Conservation (phyloP, 2,329 filamentous ascomycete species). For the Xylaria sp. region DNA sequence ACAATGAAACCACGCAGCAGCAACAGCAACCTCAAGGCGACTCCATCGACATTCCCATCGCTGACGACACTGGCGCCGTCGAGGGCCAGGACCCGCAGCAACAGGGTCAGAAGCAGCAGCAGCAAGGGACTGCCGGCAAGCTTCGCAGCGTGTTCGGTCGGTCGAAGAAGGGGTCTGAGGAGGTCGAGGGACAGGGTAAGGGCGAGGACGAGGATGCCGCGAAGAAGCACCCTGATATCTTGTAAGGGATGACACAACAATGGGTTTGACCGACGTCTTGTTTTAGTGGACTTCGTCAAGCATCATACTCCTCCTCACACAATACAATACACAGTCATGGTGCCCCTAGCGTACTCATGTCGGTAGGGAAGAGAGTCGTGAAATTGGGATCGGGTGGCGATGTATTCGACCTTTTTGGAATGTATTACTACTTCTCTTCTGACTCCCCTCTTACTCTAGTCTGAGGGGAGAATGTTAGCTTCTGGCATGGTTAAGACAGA, state of each 20-base stretch:
- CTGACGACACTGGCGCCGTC: background rate
- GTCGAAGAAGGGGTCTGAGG: constrained; percentile 18
- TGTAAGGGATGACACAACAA: background rate
- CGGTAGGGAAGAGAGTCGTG: background rate
- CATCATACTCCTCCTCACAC: too few relatives aligned
- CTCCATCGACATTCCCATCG: background rate
- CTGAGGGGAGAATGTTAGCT: constrained; percentile 8
- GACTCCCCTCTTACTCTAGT: background rate
- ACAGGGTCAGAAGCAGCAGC: constrained; percentile 19
- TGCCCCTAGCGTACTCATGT: background rate
- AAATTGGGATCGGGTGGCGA: background rate
- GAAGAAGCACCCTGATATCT: constrained; percentile 8
- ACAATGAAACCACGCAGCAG: background rate
- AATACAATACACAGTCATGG: background rate
- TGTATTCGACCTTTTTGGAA: background rate
- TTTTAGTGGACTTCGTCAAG: background rate
- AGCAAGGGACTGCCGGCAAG: constrained; percentile 14
- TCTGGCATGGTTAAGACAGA: constrained; percentile 16
- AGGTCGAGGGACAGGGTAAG: constrained; percentile 7
- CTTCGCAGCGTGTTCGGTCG: constrained; percentile 20
- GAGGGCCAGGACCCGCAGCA: constrained; percentile 11
- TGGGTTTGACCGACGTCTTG: background rate
- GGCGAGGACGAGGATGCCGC: constrained; percentile 11
- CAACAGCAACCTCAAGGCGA: constrained; percentile 5
- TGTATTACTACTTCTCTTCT: constrained; percentile 15